Evolutionary conservation across 768 basidiomycete species (phyloP).

Genomic region (Dioszegia crocea): DNA sequence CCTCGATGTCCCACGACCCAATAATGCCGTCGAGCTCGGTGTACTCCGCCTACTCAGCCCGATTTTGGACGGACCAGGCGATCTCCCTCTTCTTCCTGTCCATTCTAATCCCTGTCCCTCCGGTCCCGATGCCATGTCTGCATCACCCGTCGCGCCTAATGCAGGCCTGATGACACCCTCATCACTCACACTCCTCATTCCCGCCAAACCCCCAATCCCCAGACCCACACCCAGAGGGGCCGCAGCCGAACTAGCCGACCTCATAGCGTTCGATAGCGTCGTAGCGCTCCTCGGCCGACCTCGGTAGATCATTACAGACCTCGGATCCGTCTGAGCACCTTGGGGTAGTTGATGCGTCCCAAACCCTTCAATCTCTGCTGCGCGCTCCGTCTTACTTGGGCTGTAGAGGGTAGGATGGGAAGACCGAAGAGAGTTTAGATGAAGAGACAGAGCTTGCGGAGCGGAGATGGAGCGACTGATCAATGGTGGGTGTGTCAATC

Average conservation of each 20-base stretch:
- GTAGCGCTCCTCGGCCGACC: constrained; percentile 8
- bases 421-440: neutral
- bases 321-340: neutral
- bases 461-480: neutral
- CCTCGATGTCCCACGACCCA: too few relatives aligned
- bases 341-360: neutral
- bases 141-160: neutral
- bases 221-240: neutral
- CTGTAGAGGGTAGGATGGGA: neutral
- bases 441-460: neutral
- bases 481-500: neutral
- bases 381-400: too few relatives aligned
- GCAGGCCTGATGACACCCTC: neutral
- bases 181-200: constrained; percentile 7
- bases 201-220: neutral
- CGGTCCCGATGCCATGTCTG: neutral
- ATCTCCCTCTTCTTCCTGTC: constrained; percentile 9
- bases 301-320: constrained; percentile 4
- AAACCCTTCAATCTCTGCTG: constrained; percentile 5
- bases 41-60: neutral
- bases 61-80: neutral
- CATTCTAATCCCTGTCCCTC: constrained; percentile 2
- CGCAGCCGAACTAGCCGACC: neutral
- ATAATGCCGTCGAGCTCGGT: too few relatives aligned
- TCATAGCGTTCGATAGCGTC: neutral